A percentile compares a stretch with the other conserved stretches of the same genome.
Evolutionary conservation across 495 filamentous ascomycete species (phyloP).

Genomic region (Rhypophila decipiens): DNA sequence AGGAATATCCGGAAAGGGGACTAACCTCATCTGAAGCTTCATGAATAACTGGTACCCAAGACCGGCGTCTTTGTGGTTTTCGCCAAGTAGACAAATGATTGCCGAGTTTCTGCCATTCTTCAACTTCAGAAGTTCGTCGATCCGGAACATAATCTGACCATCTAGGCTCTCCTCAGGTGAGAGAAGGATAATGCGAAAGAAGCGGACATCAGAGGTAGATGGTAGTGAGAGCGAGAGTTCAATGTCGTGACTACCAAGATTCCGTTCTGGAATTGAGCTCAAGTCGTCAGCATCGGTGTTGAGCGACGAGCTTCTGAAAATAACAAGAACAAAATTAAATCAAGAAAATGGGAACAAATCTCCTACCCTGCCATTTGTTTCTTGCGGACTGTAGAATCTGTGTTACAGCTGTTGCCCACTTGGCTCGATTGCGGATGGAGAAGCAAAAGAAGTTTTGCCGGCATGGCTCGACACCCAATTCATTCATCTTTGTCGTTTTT

Average conservation of each 20-base stretch:
- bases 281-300: too few relatives aligned
- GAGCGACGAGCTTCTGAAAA: too few relatives aligned
- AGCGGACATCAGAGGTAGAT: constrained; percentile 4
- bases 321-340: too few relatives aligned
- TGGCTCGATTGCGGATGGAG: too few relatives aligned
- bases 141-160: constrained; percentile 25
- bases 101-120: constrained; percentile 35
- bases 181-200: constrained; percentile 49
- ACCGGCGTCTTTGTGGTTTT: constrained; percentile 14
- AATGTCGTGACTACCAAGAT: constrained; percentile 48
- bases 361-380: too few relatives aligned
- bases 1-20: background rate
- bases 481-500: too few relatives aligned
- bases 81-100: constrained; percentile 49
- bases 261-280: too few relatives aligned
- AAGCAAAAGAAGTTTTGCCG: too few relatives aligned
- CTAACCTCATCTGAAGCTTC: constrained; percentile 36
- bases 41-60: constrained; percentile 31
- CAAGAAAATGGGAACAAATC: too few relatives aligned
- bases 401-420: too few relatives aligned
- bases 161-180: constrained; percentile 38
- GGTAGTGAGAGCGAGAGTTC: constrained; percentile 32
- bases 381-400: too few relatives aligned
- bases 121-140: constrained; percentile 44
- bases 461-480: too few relatives aligned